Evolutionary conservation across 805 yeast genomes (phyloP).

Genomic region (Torulaspora quercuum): DNA sequence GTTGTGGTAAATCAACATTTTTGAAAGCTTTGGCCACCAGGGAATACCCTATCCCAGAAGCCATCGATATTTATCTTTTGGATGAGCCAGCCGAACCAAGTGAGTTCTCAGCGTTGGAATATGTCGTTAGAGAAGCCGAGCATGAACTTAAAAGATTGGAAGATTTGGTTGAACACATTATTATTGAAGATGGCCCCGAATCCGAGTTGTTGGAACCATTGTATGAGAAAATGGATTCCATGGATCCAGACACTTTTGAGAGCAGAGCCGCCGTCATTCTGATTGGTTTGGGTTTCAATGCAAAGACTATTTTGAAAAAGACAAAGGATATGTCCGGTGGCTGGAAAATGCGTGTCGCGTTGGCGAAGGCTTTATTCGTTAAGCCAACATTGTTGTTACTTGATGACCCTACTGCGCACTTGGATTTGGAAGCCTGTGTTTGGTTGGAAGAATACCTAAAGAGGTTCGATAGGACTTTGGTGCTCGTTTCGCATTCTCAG

Average conservation of each 20-base stretch:
- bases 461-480: slow-evolving; percentile 88
- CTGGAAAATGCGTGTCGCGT: slow-evolving; percentile 99
- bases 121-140: slow-evolving; percentile 97
- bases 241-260: slow-evolving; percentile 97
- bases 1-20: slow-evolving; percentile 97
- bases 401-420: slow-evolving; percentile 99
- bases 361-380: slow-evolving; percentile 95
- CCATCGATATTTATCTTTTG: slow-evolving; percentile 84
- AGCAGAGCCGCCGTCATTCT: slow-evolving; percentile 92
- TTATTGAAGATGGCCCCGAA: slow-evolving; percentile 93
- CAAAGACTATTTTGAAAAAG: slow-evolving; percentile 80
- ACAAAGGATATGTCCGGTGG: slow-evolving; percentile 99
- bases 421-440: slow-evolving; percentile 98
- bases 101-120: slow-evolving; percentile 87
- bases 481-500: slow-evolving; percentile 95
- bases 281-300: slow-evolving; percentile 95
- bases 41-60: slow-evolving; percentile 92
- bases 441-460: slow-evolving; percentile 98
- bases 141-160: slow-evolving; percentile 85
- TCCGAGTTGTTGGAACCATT: slow-evolving; percentile 76
- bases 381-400: slow-evolving; percentile 91
- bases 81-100: slow-evolving; percentile 98
- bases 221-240: slow-evolving; percentile 90
- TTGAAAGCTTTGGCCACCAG: slow-evolving; percentile 91
- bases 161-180: slow-evolving; percentile 82